A percentile compares a stretch with the other conserved stretches of the same genome.
phyloP scores from a whole-genome alignment of 208 protist genomes.

The Jaenimonas drosophilae region DNA sequence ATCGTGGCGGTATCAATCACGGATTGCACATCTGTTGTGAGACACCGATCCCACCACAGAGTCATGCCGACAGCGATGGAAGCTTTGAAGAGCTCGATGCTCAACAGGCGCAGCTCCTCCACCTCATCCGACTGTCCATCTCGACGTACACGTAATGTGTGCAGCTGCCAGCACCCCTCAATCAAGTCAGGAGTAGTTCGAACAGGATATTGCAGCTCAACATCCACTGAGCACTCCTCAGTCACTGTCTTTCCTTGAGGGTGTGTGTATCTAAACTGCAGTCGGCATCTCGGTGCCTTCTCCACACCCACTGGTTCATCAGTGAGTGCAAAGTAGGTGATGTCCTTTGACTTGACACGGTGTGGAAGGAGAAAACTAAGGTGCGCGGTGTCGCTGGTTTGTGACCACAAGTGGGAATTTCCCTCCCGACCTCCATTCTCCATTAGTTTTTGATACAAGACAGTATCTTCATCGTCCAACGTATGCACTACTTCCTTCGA shows the following conservation, averaged over 20 bases:
- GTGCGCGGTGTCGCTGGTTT: slow-evolving; percentile 47
- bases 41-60: slow-evolving; percentile 75
- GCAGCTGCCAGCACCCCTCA: slow-evolving; percentile 70
- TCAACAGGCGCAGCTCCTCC: slow-evolving; percentile 33
- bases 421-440: slow-evolving; percentile 55
- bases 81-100: slow-evolving; percentile 63
- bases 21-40: slow-evolving; percentile 31
- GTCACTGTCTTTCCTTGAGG: not conserved
- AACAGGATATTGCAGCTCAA: slow-evolving; percentile 48
- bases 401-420: slow-evolving; percentile 52
- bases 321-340: slow-evolving; percentile 26
- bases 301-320: not conserved
- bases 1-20: slow-evolving; percentile 43
- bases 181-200: slow-evolving; percentile 46
- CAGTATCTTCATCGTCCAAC: slow-evolving; percentile 37
- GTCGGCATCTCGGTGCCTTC: not conserved
- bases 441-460: slow-evolving; percentile 42
- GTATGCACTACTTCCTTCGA: not conserved
- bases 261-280: slow-evolving; percentile 1
- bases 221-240: slow-evolving; percentile 1
- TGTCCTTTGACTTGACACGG: slow-evolving; percentile 21
- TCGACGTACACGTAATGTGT: slow-evolving; percentile 21
- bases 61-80: slow-evolving; percentile 37
- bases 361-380: slow-evolving; percentile 60
- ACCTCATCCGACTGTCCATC: no score